Evolutionary conservation across 139 green algal species (phyloP), one percentile per base, ranked within the genome.

Genomic region (Chlorella sp.): DNA sequence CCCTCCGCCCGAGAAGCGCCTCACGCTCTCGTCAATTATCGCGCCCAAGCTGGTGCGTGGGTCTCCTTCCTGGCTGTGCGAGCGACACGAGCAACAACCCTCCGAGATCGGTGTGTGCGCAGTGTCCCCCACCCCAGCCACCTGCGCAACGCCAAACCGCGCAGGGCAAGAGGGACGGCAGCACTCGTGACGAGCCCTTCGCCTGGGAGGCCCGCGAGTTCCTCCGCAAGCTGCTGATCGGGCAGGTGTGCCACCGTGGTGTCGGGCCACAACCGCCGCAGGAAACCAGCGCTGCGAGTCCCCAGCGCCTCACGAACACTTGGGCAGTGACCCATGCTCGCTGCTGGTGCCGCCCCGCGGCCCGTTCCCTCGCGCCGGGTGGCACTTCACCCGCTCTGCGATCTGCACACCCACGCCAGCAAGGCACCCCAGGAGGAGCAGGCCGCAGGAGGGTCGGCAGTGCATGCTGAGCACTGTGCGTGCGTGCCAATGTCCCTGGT

Each of bases 161-260:
- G 72, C 81, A 98, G 93, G 93, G 89, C n/a, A 89, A 94, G 22
- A 84, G 93, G 2, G 94, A 99, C 80, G 91, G 91, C 24, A 81
- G 69, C 31, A 92, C 84, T 1, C 79, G 70, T n/a, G 95, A 98
- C 30, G 95, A 99, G 80, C 85, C 94, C 1, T 97, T 95, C 73
- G 95, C 95, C 5, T 98, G 91, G 90, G 78, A 92, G 26, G 85
- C 87, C 2, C 83, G 91, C n/a, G 95, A 99, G 77, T 96, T 91
- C 62, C 82, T 99, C 63, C 86, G 95, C 61, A 92, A 93, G 73
- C 88, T 91, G 35, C 75, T 83, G 35, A 91, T 98, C 49, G 95
- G 95, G 23, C 88, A 97, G 88, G 90, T 92, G 32, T 23, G 69
- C 69, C 67, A 64, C 26, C 35, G 2, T 62, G 3, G 14, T 24